A percentile compares a stretch with the other conserved stretches of the same genome.
Conservation (phyloP, 2,329 filamentous ascomycete species). For the Pezicula rhizophila region DNA sequence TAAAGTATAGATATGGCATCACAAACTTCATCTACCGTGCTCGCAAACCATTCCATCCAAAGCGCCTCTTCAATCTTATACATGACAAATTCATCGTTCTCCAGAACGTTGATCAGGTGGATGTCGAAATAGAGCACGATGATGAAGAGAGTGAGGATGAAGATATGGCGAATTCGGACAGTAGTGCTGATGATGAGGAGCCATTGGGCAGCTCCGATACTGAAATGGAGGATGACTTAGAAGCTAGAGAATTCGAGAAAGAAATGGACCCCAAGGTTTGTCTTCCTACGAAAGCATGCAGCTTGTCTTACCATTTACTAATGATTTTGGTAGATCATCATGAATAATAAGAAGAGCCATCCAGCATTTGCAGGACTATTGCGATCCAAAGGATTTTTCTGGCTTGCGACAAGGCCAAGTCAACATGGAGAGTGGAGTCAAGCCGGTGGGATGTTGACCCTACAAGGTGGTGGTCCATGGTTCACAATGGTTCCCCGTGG, state of each 20-base stretch:
- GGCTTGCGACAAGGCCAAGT: conserved; percentile 34
- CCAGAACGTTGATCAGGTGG: conserved; percentile 21
- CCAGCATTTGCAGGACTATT: conserved; percentile 32
- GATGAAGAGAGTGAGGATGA: conserved; percentile 23
- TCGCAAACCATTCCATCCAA: conserved; percentile 42
- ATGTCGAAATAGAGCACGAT: conserved; percentile 25
- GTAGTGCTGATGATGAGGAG: conserved; percentile 14
- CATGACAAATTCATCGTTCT: conserved; percentile 39
- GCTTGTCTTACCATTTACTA: not conserved
- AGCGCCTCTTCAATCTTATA: conserved; percentile 32
- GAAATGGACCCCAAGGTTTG: conserved; percentile 3
- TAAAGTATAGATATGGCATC: conserved; percentile 50
- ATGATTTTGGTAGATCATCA: conserved; percentile 16
- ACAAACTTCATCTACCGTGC: conserved; percentile 64
- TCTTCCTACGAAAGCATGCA: conserved; percentile 19
- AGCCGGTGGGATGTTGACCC: conserved; percentile 36
- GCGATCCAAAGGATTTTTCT: conserved; percentile 39
- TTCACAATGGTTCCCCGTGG: conserved; percentile 8
- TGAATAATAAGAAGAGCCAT: conserved; percentile 32
- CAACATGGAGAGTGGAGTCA: conserved; percentile 39
- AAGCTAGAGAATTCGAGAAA: conserved; percentile 1
- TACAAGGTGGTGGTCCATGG: conserved; percentile 8
- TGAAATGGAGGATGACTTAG: conserved; percentile 4
- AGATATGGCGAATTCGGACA: conserved; percentile 23
- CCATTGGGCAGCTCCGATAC: conserved; percentile 10